Conservation (phyloP, 192 early-diverging fungal genomes). For the Chytriomyces sp. region DNA sequence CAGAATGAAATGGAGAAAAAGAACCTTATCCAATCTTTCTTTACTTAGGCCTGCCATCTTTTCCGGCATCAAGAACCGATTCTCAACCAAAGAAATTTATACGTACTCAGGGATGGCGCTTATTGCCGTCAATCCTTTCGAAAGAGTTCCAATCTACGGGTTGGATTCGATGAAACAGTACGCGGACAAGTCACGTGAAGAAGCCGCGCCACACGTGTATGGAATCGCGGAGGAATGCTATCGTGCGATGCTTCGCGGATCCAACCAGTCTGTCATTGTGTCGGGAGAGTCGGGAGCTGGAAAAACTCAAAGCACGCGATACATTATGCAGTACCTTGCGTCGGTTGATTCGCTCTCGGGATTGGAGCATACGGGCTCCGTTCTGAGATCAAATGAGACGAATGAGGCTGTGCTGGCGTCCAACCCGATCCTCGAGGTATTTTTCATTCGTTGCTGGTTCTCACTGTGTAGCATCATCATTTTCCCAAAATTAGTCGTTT, state of each 20-base stretch:
- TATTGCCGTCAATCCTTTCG: slow-evolving; percentile 91
- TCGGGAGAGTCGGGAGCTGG: slow-evolving; percentile 93
- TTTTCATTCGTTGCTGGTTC: slow-evolving; percentile 1
- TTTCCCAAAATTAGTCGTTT: slow-evolving; percentile 59
- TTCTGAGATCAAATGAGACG: slow-evolving; percentile 16
- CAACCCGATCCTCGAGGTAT: slow-evolving; percentile 86
- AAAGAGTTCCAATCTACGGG: slow-evolving; percentile 74
- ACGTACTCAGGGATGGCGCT: slow-evolving; percentile 95
- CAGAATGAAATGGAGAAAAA: not conserved
- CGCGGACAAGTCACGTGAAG: slow-evolving; percentile 77
- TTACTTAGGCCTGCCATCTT: slow-evolving; percentile 28
- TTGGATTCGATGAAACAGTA: slow-evolving; percentile 83
- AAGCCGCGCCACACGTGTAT: slow-evolving; percentile 88
- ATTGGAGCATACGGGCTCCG: not conserved
- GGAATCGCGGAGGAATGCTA: slow-evolving; percentile 93
- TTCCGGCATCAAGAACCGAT: slow-evolving; percentile 32
- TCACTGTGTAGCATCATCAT: not conserved
- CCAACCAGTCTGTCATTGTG: slow-evolving; percentile 92
- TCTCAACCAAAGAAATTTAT: slow-evolving; percentile 62
- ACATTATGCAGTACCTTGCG: slow-evolving; percentile 45
- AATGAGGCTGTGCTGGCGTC: slow-evolving; percentile 60
- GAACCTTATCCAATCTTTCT: not conserved
- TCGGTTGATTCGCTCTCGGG: slow-evolving; percentile 28
- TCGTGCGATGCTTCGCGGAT: slow-evolving; percentile 84
- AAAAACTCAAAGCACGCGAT: slow-evolving; percentile 89